Base-by-base conservation (phyloP, 352 stramenopile genomes). In the Phytophthora hibernalis region DNA sequence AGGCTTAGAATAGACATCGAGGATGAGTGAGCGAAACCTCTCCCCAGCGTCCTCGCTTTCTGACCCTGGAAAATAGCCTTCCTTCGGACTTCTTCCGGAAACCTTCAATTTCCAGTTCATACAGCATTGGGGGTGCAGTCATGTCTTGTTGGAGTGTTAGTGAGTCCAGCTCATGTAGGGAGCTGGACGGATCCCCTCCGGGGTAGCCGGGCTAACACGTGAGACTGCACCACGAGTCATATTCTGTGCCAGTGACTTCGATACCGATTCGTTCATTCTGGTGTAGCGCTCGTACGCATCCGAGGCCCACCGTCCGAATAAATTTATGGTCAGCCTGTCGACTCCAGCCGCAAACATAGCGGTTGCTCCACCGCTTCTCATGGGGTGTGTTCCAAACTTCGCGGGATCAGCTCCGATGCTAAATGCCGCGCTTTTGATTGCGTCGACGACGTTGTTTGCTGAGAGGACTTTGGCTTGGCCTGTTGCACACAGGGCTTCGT, bases 291-390 rank as follows among this genome's bases (percentile, higher is more conserved):
- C 30, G 30, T 43, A 54, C 5, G 26, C 11, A 18, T 54, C 48
- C 5, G 48, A 43, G 1, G 11, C 6, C 26, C 48, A 54, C 37
- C 48, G 8, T 18, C 48, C 48, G 30, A 42, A 54, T 6, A 28
- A 26, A 16, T 54, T 54, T 12, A 54, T 54, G 5, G 48, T n/a
- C n/a, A n/a, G n/a, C n/a, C n/a, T n/a, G n/a, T n/a, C n/a, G n/a
- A n/a, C n/a, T n/a, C n/a, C n/a, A 11, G 48, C 48, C 12, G 13
- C 48, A 15, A 54, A 40, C 26, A 54, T 24, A 24, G 26, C 48
- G 10, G 13, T 54, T 54, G 24, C 48, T n/a, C 48, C 48, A 11
- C 48, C 28, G 30, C 48, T 54, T 54, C 48, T 54, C 48, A 54
- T 54, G 6, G 48, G 43, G 13, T 54, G 48, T 15, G 48, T 54